Evolutionary conservation across 192 early-diverging fungal species (phyloP), one percentile per base, ranked within the genome.

Genomic region (Coemansia sp.): DNA sequence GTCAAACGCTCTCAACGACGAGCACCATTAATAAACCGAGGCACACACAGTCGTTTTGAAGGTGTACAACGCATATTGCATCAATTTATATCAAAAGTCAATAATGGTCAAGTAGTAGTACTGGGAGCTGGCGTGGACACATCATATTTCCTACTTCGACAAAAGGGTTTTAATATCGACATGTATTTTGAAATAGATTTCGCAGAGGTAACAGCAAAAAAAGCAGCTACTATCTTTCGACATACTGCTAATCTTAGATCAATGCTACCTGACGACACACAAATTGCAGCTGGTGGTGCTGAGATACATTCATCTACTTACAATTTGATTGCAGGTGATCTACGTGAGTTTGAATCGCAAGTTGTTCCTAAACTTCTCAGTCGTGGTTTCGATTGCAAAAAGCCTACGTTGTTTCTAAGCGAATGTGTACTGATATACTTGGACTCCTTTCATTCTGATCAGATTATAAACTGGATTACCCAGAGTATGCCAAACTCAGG

Each of bases 371-470:
- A 82, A 44, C 73, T 98, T 22, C 19, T 78, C 7, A 66, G 64
- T 27, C 62, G 59, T 23, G 88, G 90, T 2, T 75, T 84, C 12
- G 74, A 85, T 30, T 10, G 21, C 10, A 23, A 24, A 0, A 56
- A 53, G 9, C 93, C 95, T 4, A 98, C 95, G 0, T 71, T 98
- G 44, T 93, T 96, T 57, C 65, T 98, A 6, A 93, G 94, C 58
- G 97, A 98, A 73, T 97, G 94, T 50, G 93, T 96, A 19, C 77
- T 97, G 32, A 89, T 98, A 7, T 98, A 98, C 75, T 69, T 97
- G 25, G 83, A 87, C 31, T 85, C 93, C 1, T 18, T 56, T 8
- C 76, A 84, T 53, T 87, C 92, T 0, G 83, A 89, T 47, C 47
- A 47, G 4, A 89, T 98, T 34, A 54, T 98, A 4, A 67, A 86